Conservation (phyloP, 192 early-diverging fungal species). For the Dissophora globulifera region DNA sequence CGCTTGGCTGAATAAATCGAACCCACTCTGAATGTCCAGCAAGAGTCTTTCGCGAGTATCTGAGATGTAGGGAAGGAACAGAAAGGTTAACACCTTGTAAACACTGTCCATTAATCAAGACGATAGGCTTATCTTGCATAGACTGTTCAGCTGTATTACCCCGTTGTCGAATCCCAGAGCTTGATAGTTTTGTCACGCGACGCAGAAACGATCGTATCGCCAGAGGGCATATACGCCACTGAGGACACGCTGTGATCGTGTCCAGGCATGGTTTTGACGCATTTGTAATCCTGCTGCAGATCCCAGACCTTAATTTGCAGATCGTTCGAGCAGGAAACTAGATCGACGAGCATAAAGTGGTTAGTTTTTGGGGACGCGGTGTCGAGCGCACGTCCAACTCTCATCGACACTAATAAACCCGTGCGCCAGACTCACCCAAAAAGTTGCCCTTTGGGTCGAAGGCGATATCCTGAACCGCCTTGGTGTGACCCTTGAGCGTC, state of each 20-base stretch:
- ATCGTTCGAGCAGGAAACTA: slow-evolving; percentile 92
- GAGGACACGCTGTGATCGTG: slow-evolving; percentile 95
- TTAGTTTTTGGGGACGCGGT: too few species aligned
- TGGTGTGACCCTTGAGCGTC: slow-evolving; percentile 95
- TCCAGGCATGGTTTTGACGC: slow-evolving; percentile 86
- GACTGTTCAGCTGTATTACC: slow-evolving; percentile 59
- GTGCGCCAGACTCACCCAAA: too few species aligned
- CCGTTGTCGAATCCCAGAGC: slow-evolving; percentile 87
- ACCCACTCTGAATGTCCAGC: slow-evolving; percentile 92
- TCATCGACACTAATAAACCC: too few species aligned
- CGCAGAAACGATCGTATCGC: slow-evolving; percentile 86
- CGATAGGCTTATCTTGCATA: too few species aligned
- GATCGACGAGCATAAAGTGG: not conserved
- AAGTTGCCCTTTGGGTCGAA: slow-evolving; percentile 87
- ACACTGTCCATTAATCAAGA: too few species aligned
- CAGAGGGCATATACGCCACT: slow-evolving; percentile 76
- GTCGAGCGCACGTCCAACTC: slow-evolving; percentile 2
- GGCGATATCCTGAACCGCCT: slow-evolving; percentile 89
- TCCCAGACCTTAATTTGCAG: slow-evolving; percentile 95
- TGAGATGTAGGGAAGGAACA: slow-evolving; percentile 17
- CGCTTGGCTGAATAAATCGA: slow-evolving; percentile 71
- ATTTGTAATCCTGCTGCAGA: slow-evolving; percentile 79
- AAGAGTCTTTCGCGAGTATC: slow-evolving; percentile 86
- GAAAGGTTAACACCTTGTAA: too few species aligned
- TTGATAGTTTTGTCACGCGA: slow-evolving; percentile 92